Percentiles rank a stretch among this genome's conserved stretches.
These are phyloP conservation scores for Skeletonema costatum DNA, from an alignment of 108 stramenopile genomes.

Conservation along the genomic window DNA sequence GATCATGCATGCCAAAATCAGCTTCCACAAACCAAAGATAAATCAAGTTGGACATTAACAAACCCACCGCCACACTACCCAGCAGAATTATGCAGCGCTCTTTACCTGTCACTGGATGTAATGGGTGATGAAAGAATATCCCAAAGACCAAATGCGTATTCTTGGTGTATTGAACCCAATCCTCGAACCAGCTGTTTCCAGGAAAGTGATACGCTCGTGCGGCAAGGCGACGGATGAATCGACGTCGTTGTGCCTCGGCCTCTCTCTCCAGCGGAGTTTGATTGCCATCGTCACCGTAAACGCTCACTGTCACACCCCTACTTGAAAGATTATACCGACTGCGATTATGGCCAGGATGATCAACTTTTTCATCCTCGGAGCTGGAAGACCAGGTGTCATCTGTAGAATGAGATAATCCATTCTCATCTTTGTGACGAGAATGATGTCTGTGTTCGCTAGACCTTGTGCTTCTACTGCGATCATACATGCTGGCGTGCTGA, in stretches of 20 bases:
- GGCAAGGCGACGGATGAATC: conserved; percentile 37
- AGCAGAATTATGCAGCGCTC: conserved; percentile 63
- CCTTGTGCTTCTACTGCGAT: not conserved
- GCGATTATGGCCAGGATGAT: not conserved
- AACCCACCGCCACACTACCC: conserved; percentile 66
- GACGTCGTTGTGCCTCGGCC: conserved; percentile 34
- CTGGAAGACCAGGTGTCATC: not conserved
- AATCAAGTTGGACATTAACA: conserved; percentile 72
- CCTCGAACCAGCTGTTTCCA: conserved; percentile 60
- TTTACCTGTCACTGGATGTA: conserved; percentile 65
- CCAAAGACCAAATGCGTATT: conserved; percentile 85
- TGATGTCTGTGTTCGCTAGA: not conserved
- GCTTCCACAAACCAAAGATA: conserved; percentile 58
- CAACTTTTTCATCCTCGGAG: not conserved
- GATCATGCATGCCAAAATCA: conserved; percentile 38
- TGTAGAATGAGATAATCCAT: conserved; percentile 10
- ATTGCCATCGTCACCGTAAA: conserved; percentile 35
- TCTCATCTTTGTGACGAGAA: not conserved
- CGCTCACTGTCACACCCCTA: not conserved
- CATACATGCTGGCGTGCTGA: not conserved
- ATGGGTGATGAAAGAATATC: conserved; percentile 67
- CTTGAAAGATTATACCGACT: not conserved
- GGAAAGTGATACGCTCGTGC: conserved; percentile 72
- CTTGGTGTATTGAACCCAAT: conserved; percentile 70
- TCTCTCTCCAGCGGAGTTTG: conserved; percentile 43